Conservation (phyloP, 768 basidiomycete species). For the Phaeotremella skinneri region DNA sequence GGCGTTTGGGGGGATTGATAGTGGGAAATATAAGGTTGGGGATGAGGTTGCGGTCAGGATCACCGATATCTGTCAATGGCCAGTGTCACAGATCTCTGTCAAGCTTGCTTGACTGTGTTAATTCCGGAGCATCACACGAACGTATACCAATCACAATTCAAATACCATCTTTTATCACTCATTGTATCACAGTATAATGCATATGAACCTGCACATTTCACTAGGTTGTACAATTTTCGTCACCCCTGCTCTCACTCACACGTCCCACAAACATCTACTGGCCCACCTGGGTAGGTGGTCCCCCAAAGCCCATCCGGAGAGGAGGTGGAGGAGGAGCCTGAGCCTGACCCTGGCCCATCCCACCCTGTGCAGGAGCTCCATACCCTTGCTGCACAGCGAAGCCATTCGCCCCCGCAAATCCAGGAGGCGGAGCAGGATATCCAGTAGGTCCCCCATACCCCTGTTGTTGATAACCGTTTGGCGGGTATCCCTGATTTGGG, state of each 20-base stretch:
- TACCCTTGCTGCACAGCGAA: constrained; percentile 3
- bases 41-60: constrained; percentile 29
- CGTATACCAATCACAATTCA: too few relatives aligned
- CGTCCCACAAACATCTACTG: neutral
- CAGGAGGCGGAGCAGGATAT: constrained; percentile 35
- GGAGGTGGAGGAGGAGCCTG: constrained; percentile 36
- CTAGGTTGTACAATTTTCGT: neutral
- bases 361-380: constrained; percentile 10
- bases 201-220: neutral
- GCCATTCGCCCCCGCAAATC: constrained; percentile 35
- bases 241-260: neutral
- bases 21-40: constrained; percentile 16
- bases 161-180: neutral
- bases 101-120: neutral
- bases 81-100: constrained; percentile 7
- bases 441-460: constrained; percentile 17
- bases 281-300: neutral
- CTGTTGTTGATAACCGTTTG: constrained; percentile 25
- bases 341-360: neutral
- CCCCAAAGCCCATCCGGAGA: constrained; percentile 41
- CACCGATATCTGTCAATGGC: constrained; percentile 19
- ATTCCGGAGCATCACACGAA: neutral
- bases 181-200: constrained; percentile 1
- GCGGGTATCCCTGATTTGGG: neutral
- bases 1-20: neutral